A percentile compares a stretch with the other conserved stretches of the same genome.
Evolutionary conservation across 192 early-diverging fungal genomes (phyloP).

Genomic region (Coemansia sp.): DNA sequence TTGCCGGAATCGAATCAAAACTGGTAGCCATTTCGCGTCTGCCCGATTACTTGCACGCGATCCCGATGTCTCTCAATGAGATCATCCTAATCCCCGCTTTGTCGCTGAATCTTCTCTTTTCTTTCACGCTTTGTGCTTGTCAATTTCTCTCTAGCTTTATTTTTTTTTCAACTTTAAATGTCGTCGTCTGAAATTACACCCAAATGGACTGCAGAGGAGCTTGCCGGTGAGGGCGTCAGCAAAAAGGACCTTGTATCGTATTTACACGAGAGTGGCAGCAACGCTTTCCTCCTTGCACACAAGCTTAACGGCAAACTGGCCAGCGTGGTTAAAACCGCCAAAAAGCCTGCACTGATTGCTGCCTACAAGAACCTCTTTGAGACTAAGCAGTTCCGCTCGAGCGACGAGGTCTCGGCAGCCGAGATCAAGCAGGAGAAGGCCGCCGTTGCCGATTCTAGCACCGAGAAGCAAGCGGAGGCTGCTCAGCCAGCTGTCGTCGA

Average conservation of each 20-base stretch:
- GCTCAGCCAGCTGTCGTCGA: constrained; percentile 19
- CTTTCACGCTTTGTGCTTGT: background rate
- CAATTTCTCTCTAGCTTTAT: background rate
- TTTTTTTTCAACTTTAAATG: constrained; percentile 11
- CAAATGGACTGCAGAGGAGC: constrained; percentile 68
- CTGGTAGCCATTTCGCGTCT: no score
- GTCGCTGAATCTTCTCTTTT: background rate
- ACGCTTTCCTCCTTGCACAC: constrained; percentile 65
- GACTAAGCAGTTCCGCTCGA: constrained; percentile 62
- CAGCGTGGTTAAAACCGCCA: constrained; percentile 71
- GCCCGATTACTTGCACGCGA: no score
- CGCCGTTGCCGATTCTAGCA: constrained; percentile 9
- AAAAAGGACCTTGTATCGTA: constrained; percentile 74
- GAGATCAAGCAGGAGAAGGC: constrained; percentile 48
- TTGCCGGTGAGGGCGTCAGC: constrained; percentile 66
- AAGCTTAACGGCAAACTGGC: constrained; percentile 76
- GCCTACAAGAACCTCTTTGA: constrained; percentile 69
- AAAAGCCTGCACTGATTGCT: constrained; percentile 63
- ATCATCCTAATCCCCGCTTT: background rate
- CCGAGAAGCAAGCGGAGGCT: background rate
- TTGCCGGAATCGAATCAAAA: no score
- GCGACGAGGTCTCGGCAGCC: constrained; percentile 37
- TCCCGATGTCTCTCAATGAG: no score
- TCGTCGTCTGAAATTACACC: constrained; percentile 22
- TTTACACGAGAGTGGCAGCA: constrained; percentile 67